Evolutionary conservation across 1,284 basidiomycete genomes (phyloP), one percentile per base, ranked within the genome.

Genomic region (Laetiporus sulphureus): DNA sequence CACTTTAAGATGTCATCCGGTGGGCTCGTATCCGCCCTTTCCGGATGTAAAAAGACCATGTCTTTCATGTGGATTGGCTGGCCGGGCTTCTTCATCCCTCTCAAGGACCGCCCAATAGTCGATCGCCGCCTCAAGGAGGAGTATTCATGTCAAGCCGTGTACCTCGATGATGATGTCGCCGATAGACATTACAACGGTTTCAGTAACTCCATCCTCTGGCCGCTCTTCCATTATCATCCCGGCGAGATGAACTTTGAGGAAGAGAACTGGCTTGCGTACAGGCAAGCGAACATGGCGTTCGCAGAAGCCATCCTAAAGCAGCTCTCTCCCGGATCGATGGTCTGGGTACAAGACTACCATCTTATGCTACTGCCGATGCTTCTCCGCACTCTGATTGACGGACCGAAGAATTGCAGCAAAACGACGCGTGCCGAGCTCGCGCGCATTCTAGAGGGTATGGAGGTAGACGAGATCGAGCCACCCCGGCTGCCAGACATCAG

Each of bases 241-340:
- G 92, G 93, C 51, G 93, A 97, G 67, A 99, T 99, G 93, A 96
- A 93, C 68, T 99, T 99, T 61, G 95, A 98, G 67, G 92, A 97
- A 67, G 89, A 88, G 58, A 91, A 98, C 65, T 99, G 95, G 95
- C 78, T 87, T 37, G 95, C 93, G 1, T 99, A 99, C 66, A 83
- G 95, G 25, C 92, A 97, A 63, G 96, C 96, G 35, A 99, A 99
- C 64, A 72, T 93, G 68, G 77, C 81, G 47, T 99, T 99, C 59
- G 95, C 96, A 1, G 87, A 97, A 60, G 85, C 75, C 15, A 89
- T 99, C 42, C 71, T 79, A 45, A 71, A 74, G 44, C 85, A 92
- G 56, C 72, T 93, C 44, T 75, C 72, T 4, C 79, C 87, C 2
- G 89, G 90, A 23, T 82, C 93, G 45, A 94, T 98, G 81, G 92